A percentile compares a stretch with the other conserved stretches of the same genome.
Conservation (phyloP, 495 filamentous ascomycete genomes). For the Xylaria intraflava region DNA sequence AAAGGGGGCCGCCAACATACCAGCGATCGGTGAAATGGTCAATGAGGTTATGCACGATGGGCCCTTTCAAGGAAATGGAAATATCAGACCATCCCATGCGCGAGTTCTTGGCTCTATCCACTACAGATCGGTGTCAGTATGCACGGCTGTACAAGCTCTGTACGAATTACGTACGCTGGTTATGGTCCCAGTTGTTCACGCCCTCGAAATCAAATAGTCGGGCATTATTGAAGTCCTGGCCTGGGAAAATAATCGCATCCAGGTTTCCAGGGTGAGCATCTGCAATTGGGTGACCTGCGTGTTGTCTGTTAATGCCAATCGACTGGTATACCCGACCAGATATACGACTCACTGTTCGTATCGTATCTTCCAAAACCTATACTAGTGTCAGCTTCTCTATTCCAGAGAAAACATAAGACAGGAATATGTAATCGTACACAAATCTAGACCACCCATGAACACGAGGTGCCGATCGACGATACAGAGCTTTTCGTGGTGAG, state of each 20-base stretch:
- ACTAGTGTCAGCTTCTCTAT: conserved; percentile 8
- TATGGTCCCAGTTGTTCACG: conserved; percentile 75
- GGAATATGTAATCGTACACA: conserved; percentile 35
- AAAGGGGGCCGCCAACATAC: conserved; percentile 36
- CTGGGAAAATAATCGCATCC: conserved; percentile 70
- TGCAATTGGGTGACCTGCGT: conserved; percentile 64
- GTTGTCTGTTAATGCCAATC: conserved; percentile 20
- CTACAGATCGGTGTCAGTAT: conserved; percentile 24
- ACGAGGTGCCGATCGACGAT: conserved; percentile 71
- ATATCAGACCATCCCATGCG: conserved; percentile 96
- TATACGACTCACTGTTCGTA: conserved; percentile 43
- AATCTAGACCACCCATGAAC: conserved; percentile 84
- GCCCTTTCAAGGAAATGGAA: conserved; percentile 72
- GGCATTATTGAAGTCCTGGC: conserved; percentile 95
- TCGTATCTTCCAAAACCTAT: conserved; percentile 57
- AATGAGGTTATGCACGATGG: conserved; percentile 68
- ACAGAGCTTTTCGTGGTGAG: conserved; percentile 92
- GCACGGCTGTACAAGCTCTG: neutral
- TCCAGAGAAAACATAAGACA: neutral
- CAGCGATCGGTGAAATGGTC: conserved; percentile 81
- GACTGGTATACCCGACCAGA: neutral
- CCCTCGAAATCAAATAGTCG: conserved; percentile 81
- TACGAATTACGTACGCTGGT: conserved; percentile 49
- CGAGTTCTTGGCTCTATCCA: conserved; percentile 69
- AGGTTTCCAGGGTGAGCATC: conserved; percentile 79